Conservation (phyloP, 2,329 filamentous ascomycete species). For the Pseudocercospora fuligena region DNA sequence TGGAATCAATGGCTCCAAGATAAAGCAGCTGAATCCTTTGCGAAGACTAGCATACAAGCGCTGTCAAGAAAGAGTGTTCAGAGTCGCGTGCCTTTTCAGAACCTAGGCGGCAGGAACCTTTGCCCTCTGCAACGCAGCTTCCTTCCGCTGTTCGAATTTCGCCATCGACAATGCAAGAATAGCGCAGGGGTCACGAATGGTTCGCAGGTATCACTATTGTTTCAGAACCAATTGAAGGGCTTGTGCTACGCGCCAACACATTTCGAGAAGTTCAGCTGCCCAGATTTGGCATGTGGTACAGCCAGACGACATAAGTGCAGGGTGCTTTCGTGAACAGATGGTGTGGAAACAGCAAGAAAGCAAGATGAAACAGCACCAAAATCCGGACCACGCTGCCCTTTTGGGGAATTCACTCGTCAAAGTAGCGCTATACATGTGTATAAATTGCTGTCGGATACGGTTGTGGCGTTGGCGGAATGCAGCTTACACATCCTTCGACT, state of each 20-base stretch:
- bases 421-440: neutral
- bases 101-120: neutral
- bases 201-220: neutral
- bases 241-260: neutral
- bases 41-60: neutral
- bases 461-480: neutral
- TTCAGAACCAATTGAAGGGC: neutral
- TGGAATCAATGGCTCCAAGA: neutral
- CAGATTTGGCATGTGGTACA: neutral
- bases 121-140: neutral
- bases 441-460: neutral
- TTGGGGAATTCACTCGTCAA: neutral
- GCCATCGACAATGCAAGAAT: neutral
- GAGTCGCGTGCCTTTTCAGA: neutral
- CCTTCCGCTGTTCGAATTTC: neutral
- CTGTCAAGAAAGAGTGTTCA: neutral
- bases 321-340: neutral
- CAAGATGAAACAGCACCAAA: neutral
- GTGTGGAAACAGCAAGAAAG: neutral
- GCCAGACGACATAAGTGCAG: neutral
- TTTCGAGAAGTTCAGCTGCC: neutral
- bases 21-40: neutral
- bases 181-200: neutral
- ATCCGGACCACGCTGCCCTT: neutral
- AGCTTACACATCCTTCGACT: constrained; percentile 2